phyloP scores from a whole-genome alignment of 1,284 basidiomycete species.

The Peniophora sp. region DNA sequence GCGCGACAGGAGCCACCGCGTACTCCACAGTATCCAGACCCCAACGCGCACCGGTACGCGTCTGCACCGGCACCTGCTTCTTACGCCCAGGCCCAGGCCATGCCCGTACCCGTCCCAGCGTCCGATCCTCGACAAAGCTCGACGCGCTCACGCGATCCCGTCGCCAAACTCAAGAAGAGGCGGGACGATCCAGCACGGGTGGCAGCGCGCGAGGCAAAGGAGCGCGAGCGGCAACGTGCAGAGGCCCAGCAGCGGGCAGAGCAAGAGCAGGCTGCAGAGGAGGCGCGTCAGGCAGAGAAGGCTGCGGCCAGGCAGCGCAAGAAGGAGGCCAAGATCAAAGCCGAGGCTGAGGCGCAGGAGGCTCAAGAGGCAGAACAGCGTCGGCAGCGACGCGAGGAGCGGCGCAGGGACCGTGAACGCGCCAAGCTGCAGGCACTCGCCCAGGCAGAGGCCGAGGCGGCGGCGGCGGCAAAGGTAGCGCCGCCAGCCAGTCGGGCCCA shows the following conservation, averaged over 20 bases:
- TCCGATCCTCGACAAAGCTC: background rate
- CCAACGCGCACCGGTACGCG: no score
- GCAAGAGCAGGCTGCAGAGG: background rate
- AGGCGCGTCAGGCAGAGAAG: conserved; percentile 1
- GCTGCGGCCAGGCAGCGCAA: conserved; percentile 1
- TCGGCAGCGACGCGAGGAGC: conserved; percentile 6
- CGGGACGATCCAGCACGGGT: background rate
- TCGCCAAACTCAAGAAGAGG: conserved; percentile 1
- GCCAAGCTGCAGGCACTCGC: conserved; percentile 5
- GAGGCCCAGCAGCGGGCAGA: conserved; percentile 8
- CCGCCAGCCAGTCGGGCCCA: background rate
- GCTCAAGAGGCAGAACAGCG: conserved; percentile 8
- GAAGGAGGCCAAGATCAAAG: conserved; percentile 10
- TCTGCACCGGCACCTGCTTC: no score
- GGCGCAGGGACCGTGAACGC: background rate
- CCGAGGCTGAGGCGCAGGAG: conserved; percentile 6
- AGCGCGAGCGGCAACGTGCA: conserved; percentile 2
- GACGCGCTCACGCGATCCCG: background rate
- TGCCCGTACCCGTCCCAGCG: background rate
- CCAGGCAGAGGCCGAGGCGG: conserved; percentile 4
- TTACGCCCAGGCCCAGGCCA: background rate
- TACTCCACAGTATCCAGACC: no score
- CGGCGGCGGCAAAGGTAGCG: background rate
- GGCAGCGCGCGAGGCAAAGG: background rate
- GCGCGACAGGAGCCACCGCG: no score